phyloP scores from a whole-genome alignment of 805 yeast species.

The Ogataea polymorpha region DNA sequence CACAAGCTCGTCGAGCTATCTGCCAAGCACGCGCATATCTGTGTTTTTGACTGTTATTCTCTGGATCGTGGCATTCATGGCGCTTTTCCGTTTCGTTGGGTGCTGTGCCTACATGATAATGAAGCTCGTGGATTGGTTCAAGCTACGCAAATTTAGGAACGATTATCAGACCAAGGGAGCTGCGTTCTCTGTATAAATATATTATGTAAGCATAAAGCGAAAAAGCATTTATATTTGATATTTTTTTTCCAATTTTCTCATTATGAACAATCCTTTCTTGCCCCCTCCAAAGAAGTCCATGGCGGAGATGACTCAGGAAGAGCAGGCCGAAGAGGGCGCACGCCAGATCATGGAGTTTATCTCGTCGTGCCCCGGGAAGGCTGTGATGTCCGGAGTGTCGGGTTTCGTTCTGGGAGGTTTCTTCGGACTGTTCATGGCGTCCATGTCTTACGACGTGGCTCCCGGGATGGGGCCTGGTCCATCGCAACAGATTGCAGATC shows the following conservation, averaged over 20 bases:
- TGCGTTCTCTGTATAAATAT: constrained; percentile 16
- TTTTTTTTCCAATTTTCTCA: constrained; percentile 4
- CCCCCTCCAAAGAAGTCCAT: constrained; percentile 48
- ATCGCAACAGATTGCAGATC: constrained; percentile 60
- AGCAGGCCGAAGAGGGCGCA: constrained; percentile 91
- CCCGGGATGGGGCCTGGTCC: constrained; percentile 45
- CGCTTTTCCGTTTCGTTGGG: constrained; percentile 78
- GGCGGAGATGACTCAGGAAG: constrained; percentile 80
- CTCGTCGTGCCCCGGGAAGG: constrained; percentile 94
- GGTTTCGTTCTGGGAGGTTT: constrained; percentile 95
- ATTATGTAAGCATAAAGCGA: constrained; percentile 1
- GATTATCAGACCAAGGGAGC: constrained; percentile 20
- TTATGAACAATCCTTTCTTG: constrained; percentile 34
- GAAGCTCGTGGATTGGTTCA: constrained; percentile 23
- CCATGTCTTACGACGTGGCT: constrained; percentile 82
- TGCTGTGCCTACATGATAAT: constrained; percentile 54
- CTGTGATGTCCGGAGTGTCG: constrained; percentile 86
- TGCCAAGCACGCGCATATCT: constrained; percentile 45
- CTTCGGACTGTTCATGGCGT: constrained; percentile 92
- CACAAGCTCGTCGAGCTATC: constrained; percentile 28
- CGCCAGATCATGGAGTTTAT: constrained; percentile 75
- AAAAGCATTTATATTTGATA: neutral
- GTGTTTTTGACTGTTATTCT: constrained; percentile 78
- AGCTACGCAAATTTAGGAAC: constrained; percentile 16
- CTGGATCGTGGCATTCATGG: constrained; percentile 92